These are phyloP conservation scores for Wickerhamomyces silvicola DNA, from an alignment of 805 yeast species.

Conservation along the genomic window DNA sequence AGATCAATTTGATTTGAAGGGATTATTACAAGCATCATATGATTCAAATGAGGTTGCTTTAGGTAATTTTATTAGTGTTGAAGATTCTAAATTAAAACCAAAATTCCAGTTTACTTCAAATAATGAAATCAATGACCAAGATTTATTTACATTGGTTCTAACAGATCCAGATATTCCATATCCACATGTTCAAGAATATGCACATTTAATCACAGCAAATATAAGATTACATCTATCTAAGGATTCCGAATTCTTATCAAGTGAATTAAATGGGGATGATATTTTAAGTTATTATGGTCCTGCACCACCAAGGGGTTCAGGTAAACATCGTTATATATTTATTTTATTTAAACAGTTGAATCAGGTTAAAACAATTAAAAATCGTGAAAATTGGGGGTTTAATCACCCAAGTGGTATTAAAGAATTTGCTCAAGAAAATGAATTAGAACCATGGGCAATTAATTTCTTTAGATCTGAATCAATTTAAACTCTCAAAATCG, in stretches of 20 bases:
- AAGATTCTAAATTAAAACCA: conserved; percentile 66
- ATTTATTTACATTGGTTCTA: conserved; percentile 64
- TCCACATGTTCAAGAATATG: conserved; percentile 90
- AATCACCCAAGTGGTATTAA: conserved; percentile 73
- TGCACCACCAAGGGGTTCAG: conserved; percentile 84
- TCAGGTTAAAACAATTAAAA: conserved; percentile 32
- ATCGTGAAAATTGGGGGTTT: conserved; percentile 79
- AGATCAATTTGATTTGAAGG: conserved; percentile 36
- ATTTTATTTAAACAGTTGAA: conserved; percentile 61
- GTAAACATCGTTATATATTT: conserved; percentile 82
- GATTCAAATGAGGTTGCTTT: conserved; percentile 55
- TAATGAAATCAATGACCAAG: conserved; percentile 27
- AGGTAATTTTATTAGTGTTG: conserved; percentile 66
- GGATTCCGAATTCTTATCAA: conserved; percentile 27
- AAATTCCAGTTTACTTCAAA: conserved; percentile 50
- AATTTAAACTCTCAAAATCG: no score
- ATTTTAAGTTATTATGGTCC: conserved; percentile 69
- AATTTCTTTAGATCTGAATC: conserved; percentile 89
- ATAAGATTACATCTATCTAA: conserved; percentile 31
- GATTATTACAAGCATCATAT: no score
- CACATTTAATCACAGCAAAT: conserved; percentile 65
- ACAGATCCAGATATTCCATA: conserved; percentile 97
- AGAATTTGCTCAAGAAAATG: conserved; percentile 62
- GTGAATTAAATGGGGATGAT: conserved; percentile 35
- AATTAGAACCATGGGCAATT: conserved; percentile 61